Conservation (phyloP, 257 asterid genomes). For the Haberlea rhodopensis region DNA sequence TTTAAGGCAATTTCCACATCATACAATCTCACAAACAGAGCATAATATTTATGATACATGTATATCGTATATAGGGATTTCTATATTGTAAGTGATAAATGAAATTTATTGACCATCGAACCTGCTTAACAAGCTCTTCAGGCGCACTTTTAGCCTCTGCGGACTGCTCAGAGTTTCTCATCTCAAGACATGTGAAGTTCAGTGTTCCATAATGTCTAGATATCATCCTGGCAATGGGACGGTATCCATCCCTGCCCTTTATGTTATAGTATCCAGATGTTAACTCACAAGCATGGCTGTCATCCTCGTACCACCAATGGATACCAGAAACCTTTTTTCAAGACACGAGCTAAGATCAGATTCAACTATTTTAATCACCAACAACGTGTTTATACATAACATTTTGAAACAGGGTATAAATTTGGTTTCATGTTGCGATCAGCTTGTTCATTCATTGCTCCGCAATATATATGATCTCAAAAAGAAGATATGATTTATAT, state of each 20-base stretch:
- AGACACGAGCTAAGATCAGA: background rate
- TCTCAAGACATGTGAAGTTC: constrained; percentile 79
- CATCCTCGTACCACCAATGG: constrained; percentile 83
- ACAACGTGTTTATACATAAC: background rate
- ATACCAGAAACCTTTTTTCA: constrained; percentile 61
- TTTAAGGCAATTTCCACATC: background rate
- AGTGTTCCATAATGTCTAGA: constrained; percentile 60
- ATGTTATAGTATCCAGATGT: constrained; percentile 71
- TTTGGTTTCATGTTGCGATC: too few species aligned
- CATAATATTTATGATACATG: background rate
- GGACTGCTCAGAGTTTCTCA: constrained; percentile 64
- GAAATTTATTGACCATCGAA: constrained; percentile 11
- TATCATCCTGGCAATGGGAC: constrained; percentile 66
- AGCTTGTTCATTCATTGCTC: too few species aligned
- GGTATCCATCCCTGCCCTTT: constrained; percentile 63
- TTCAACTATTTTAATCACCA: background rate
- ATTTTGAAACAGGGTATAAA: too few species aligned
- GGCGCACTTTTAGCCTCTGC: constrained; percentile 63
- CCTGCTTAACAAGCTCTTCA: constrained; percentile 73
- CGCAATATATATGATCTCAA: too few species aligned
- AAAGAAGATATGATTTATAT: too few species aligned
- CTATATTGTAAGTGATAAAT: background rate
- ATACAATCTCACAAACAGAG: background rate
- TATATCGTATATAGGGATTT: background rate
- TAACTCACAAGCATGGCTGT: constrained; percentile 79